Evolutionary conservation across 768 basidiomycete species (phyloP), one percentile per base, ranked within the genome.

Genomic region (Agaricus subrufescens): DNA sequence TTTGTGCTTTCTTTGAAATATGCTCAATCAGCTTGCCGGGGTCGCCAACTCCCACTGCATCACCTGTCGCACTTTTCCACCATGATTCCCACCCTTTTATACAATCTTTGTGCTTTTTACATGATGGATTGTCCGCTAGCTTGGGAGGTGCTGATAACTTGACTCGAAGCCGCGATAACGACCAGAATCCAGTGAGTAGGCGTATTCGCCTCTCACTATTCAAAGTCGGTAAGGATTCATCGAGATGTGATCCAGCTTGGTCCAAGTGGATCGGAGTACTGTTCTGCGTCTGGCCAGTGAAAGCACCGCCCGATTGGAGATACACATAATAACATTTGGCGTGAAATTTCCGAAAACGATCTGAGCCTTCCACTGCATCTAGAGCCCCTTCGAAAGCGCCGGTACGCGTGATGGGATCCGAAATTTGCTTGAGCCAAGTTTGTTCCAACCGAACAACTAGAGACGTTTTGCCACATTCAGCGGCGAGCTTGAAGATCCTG

Each of bases 161-260:
- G 10, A 14, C 39, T 19, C 54, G 37, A 8, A 49, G 27, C 29
- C 19, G 40, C 9, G 47, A 25, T 27, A 49, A 48, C n/a, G 54
- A 55, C 54, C 54, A 55, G 30, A 55, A 49, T 3, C 47, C 54
- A 2, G n/a, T 14, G 30, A 29, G 29, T 23, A 55, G 34, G 26
- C 54, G 47, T 4, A n/a, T 2, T 26, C 29, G 47, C 14, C 46
- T 46, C 39, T 42, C 15, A 8, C 3, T n/a, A 15, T 15, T 55
- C n/a, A 55, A 23, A 2, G 2, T 49, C 2, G 38, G 25, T 9
- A 55, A 19, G 9, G 46, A 31, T 42, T 48, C 34, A 37, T 30
- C 30, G 38, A 14, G 12, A 11, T 23, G 25, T 11, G 45, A 44
- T 44, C 42, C 42, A 25, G 38, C 34, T 3, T 8, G 8, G 11